These are phyloP conservation scores for Volvox africanus DNA, from an alignment of 139 green algal genomes.

Conservation along the genomic window DNA sequence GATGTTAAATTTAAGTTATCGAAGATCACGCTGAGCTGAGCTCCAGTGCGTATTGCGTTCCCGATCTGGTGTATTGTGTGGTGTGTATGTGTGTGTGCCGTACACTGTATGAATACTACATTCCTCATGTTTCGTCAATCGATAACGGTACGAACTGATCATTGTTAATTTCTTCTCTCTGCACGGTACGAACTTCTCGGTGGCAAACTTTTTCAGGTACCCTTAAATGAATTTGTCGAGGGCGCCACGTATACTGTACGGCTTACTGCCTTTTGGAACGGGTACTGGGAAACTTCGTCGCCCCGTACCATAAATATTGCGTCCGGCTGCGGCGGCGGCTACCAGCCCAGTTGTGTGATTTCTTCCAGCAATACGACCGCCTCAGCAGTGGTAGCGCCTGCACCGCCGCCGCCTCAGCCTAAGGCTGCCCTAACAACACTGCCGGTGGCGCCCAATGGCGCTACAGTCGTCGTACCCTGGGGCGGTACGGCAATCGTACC, in stretches of 20 bases:
- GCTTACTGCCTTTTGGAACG: neutral
- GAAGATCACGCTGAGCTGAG: too few relatives aligned
- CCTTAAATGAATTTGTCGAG: neutral
- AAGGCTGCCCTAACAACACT: neutral
- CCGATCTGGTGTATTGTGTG: too few relatives aligned
- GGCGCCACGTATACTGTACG: neutral
- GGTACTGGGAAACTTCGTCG: neutral
- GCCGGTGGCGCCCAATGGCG: neutral
- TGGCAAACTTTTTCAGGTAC: neutral
- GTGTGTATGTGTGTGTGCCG: too few relatives aligned
- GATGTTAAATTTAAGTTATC: too few relatives aligned
- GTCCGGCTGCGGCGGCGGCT: neutral
- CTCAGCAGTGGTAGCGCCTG: neutral
- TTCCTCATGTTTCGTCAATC: too few relatives aligned
- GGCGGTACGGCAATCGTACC: slow-evolving; percentile 4
- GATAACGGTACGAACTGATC: too few relatives aligned
- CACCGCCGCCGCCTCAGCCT: neutral
- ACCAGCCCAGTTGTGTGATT: neutral
- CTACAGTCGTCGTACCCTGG: neutral
- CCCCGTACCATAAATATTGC: neutral
- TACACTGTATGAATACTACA: too few relatives aligned
- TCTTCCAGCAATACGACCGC: too few relatives aligned
- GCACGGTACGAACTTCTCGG: too few relatives aligned
- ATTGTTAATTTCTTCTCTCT: too few relatives aligned
- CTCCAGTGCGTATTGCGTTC: too few relatives aligned